Percentiles rank a stretch among this genome's conserved stretches.
Conservation (phyloP, 768 basidiomycete species). For the Rhizopogon vesiculosus region DNA sequence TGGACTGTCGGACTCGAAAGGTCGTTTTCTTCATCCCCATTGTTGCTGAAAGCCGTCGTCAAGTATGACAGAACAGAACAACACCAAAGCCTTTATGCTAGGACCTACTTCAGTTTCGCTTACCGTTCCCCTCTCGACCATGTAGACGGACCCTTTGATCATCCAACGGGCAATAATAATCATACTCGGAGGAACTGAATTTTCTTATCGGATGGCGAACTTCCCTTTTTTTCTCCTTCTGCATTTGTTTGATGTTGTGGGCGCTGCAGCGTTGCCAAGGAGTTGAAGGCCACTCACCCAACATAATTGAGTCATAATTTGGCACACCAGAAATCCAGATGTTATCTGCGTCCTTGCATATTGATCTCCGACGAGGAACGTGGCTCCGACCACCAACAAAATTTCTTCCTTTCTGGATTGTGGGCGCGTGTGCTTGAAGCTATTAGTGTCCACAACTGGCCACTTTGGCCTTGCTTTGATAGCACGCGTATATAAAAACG, state of each 20-base stretch:
- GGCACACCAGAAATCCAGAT: background rate
- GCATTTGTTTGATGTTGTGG: background rate
- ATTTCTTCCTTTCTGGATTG: background rate
- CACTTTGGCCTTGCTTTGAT: slow-evolving; percentile 10
- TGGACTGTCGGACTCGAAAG: background rate
- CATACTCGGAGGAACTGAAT: background rate
- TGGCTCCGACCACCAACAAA: background rate
- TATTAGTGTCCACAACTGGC: slow-evolving; percentile 3
- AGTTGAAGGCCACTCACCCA: background rate
- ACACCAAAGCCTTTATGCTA: background rate
- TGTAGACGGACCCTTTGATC: background rate
- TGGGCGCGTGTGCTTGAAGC: background rate
- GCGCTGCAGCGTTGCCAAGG: slow-evolving; percentile 1
- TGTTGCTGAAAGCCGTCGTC: background rate
- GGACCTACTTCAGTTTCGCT: background rate
- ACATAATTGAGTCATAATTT: background rate
- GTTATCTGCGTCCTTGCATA: background rate
- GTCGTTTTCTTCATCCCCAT: slow-evolving; percentile 2
- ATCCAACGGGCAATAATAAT: background rate
- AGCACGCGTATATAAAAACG: slow-evolving; percentile 2
- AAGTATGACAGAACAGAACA: background rate
- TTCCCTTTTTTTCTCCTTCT: background rate
- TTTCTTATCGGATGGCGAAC: slow-evolving; percentile 1
- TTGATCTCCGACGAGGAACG: background rate
- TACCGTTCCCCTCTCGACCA: background rate